phyloP scores from a whole-genome alignment of 257 asterid species.

The Petunia secreta region DNA sequence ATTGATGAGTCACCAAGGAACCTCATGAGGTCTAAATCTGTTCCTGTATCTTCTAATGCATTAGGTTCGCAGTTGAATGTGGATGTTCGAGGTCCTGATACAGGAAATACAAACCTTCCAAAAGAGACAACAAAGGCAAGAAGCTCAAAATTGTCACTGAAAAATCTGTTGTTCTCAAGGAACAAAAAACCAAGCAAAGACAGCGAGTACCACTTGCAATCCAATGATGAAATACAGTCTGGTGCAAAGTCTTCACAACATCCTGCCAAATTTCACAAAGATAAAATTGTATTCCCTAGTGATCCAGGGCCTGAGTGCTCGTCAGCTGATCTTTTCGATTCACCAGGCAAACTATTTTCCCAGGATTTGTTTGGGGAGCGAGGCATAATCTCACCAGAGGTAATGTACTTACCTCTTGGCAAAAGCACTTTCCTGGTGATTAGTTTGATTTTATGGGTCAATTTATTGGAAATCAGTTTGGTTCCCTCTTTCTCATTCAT shows the following conservation, averaged over 20 bases:
- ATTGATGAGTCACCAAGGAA: conserved; percentile 54
- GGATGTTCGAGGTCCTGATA: conserved; percentile 41
- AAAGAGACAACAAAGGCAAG: conserved; percentile 56
- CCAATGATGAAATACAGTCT: conserved; percentile 41
- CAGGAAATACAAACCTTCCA: conserved; percentile 41
- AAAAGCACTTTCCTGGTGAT: background rate
- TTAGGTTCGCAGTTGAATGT: conserved; percentile 48
- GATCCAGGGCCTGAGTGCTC: conserved; percentile 25
- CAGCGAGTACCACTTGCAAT: conserved; percentile 40
- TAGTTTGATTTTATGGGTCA: conserved; percentile 6
- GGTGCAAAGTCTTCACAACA: conserved; percentile 26
- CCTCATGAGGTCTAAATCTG: conserved; percentile 81
- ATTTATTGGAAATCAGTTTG: background rate
- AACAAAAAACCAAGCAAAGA: conserved; percentile 62
- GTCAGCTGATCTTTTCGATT: conserved; percentile 38
- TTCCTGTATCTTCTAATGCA: conserved; percentile 71
- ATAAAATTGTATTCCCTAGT: conserved; percentile 35
- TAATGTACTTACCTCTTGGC: conserved; percentile 30
- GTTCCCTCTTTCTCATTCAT: background rate
- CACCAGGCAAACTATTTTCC: conserved; percentile 44
- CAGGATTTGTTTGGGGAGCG: conserved; percentile 37
- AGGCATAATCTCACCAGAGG: conserved; percentile 55
- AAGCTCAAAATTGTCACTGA: conserved; percentile 66
- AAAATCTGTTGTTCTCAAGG: conserved; percentile 76
- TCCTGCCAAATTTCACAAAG: conserved; percentile 34